Conservation (phyloP, 1,284 basidiomycete species). For the Cerrena zonata region DNA sequence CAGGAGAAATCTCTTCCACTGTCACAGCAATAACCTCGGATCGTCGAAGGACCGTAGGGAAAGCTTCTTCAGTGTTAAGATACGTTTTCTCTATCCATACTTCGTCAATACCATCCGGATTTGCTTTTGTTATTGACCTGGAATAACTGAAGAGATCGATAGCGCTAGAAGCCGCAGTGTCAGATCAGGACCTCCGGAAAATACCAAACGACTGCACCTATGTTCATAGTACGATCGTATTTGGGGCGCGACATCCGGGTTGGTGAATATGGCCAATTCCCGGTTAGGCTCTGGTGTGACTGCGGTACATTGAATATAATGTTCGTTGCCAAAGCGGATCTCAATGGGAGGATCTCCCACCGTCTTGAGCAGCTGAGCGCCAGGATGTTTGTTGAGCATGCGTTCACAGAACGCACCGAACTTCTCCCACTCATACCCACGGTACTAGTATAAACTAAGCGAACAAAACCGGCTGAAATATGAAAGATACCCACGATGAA, state of each 20-base stretch:
- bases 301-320: conserved; percentile 84
- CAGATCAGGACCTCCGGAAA: conserved; percentile 3
- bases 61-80: conserved; percentile 81
- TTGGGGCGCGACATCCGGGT: conserved; percentile 75
- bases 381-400: conserved; percentile 88
- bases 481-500: conserved; percentile 61
- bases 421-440: conserved; percentile 88
- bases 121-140: conserved; percentile 60
- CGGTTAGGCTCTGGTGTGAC: conserved; percentile 84
- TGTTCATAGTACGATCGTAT: conserved; percentile 86
- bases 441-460: conserved; percentile 51
- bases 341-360: conserved; percentile 77
- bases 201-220: conserved; percentile 42
- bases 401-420: conserved; percentile 85
- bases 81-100: conserved; percentile 86
- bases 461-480: conserved; percentile 3
- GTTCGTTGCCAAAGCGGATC: conserved; percentile 73
- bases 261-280: conserved; percentile 74
- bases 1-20: conserved; percentile 77
- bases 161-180: conserved; percentile 44
- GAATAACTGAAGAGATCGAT: conserved; percentile 79
- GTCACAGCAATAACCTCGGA: conserved; percentile 81
- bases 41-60: conserved; percentile 87
- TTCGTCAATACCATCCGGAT: conserved; percentile 63
- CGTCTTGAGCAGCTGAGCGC: conserved; percentile 74